These are phyloP conservation scores for Diaporthe caulivora DNA, from an alignment of 2,329 filamentous ascomycete genomes.

Conservation along the genomic window DNA sequence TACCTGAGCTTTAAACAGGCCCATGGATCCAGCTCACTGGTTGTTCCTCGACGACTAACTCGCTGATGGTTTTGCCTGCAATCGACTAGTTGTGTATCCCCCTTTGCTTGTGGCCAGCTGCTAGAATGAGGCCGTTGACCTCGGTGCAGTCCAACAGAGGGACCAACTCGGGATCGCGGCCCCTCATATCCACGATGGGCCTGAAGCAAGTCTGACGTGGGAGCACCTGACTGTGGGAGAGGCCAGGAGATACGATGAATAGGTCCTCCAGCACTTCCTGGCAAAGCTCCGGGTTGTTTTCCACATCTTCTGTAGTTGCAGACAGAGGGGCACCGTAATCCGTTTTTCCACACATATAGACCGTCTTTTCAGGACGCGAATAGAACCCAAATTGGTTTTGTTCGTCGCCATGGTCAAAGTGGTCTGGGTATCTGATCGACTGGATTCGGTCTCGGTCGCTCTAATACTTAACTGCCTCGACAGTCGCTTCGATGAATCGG, in stretches of 20 bases:
- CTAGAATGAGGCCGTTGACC: background rate
- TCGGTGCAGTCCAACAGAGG: background rate
- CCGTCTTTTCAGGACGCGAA: background rate
- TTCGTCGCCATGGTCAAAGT: background rate
- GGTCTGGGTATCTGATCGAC: slow-evolving; percentile 30
- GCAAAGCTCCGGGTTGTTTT: background rate
- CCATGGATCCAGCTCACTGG: background rate
- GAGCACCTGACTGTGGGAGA: background rate
- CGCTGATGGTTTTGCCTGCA: background rate
- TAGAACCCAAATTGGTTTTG: background rate
- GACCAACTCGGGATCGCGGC: background rate
- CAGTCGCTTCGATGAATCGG: slow-evolving; percentile 58
- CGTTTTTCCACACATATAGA: background rate
- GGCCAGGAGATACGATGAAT: background rate
- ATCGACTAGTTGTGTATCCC: background rate
- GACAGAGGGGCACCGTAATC: background rate
- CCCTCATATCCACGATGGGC: background rate
- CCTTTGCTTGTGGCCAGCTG: background rate
- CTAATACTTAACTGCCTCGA: slow-evolving; percentile 35
- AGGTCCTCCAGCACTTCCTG: background rate
- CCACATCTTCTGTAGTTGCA: background rate
- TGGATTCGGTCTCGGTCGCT: slow-evolving; percentile 42
- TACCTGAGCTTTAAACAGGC: background rate
- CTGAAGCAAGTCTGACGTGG: background rate
- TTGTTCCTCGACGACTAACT: background rate